Conservation (phyloP, 805 yeast genomes). For the Sugiyamaella marilandica region DNA sequence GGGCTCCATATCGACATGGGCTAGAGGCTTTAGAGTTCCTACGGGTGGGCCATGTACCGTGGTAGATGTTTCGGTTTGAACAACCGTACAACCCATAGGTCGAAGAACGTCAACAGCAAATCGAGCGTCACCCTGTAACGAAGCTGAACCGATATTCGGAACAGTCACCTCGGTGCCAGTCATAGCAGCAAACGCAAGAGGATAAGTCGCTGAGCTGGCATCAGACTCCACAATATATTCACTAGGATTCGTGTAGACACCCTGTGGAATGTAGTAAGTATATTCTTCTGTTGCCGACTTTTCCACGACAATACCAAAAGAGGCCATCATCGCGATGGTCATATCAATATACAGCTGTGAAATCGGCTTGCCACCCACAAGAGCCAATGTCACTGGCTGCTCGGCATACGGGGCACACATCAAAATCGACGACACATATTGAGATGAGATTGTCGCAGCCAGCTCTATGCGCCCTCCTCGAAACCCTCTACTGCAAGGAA, state of each 20-base stretch:
- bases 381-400: conserved; percentile 76
- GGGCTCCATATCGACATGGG: conserved; percentile 93
- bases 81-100: conserved; percentile 93
- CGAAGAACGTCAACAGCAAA: conserved; percentile 88
- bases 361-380: conserved; percentile 95
- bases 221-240: conserved; percentile 92
- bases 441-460: conserved; percentile 95
- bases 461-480: conserved; percentile 90
- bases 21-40: conserved; percentile 64
- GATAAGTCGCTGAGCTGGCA: conserved; percentile 97
- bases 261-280: conserved; percentile 89
- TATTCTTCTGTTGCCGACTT: conserved; percentile 65
- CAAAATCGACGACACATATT: conserved; percentile 90
- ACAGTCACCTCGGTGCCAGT: conserved; percentile 89
- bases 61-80: conserved; percentile 78
- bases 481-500: conserved; percentile 64
- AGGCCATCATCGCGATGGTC: conserved; percentile 93
- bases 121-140: conserved; percentile 95
- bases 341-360: conserved; percentile 93
- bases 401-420: conserved; percentile 98
- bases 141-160: conserved; percentile 88
- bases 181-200: conserved; percentile 94
- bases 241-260: conserved; percentile 69
- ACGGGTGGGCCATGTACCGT: conserved; percentile 85
- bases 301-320: conserved; percentile 77